Base-by-base conservation (phyloP, 2,329 filamentous ascomycete genomes). In the Raffaelea albimanens region DNA sequence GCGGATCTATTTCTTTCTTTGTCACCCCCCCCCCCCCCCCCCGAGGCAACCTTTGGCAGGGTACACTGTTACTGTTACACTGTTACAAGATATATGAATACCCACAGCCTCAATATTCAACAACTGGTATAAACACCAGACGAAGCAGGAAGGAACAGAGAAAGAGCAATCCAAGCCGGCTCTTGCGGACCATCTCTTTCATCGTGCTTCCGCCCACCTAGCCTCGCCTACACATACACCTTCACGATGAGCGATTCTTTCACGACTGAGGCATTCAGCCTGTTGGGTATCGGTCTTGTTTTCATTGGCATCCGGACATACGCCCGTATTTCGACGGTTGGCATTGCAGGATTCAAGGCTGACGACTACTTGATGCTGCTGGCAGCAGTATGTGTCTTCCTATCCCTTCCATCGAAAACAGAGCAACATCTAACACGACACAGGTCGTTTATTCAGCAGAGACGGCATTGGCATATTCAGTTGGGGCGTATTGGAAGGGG, bases 331-430 rank as follows among this genome's bases (percentile, higher is more conserved):
- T 64, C 58, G 29, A 60, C 64, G 11, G 69, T 71, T 2, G 77
- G 78, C 14, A 61, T 70, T 34, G 63, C 60, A 47, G 66, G 67
- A n/a, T 69, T 82, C 47, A 67, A 70, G 53, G 64, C 69, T 1
- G 79, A 82, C 58, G 80, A 83, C 51, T 80, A 76, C 54, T 57
- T 83, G 25, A 77, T 80, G 61, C 60, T 72, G 40, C n/a, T 78
- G 18, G 76, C 71, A 5, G 67, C 68, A 50, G 73, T 80, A 59
- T 56, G 70, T 57, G 22, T 8, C 43, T 11, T 19, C 5, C 13
- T 21, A 2, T 29, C 1, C 16, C 43, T 25, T 46, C 33, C 9
- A 22, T 11, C 19, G 1, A 25, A 25, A 5, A 36, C 19, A 20
- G 19, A 10, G 36, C 4, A 29, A 29, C 7, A 29, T n/a, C 25